phyloP scores from a whole-genome alignment of 2,329 filamentous ascomycete species.

The Lecanosticta acicola region DNA sequence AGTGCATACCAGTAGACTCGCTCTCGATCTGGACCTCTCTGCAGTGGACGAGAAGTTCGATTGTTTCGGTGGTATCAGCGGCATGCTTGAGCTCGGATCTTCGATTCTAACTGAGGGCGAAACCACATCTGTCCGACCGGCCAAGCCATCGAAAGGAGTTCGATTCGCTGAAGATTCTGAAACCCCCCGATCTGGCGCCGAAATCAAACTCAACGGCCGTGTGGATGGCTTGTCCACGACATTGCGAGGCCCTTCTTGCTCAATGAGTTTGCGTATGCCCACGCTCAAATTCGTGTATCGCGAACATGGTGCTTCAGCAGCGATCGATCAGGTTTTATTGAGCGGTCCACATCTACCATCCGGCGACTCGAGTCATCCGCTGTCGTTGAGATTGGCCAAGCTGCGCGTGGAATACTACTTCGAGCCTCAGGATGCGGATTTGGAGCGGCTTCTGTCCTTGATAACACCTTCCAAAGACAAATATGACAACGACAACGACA shows the following conservation, averaged over 20 bases:
- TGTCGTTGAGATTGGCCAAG: slow-evolving; percentile 18
- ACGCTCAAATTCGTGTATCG: slow-evolving; percentile 76
- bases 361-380: slow-evolving; percentile 36
- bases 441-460: slow-evolving; percentile 74
- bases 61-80: slow-evolving; percentile 87
- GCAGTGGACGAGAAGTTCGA: slow-evolving; percentile 78
- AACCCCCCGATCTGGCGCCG: slow-evolving; percentile 24
- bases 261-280: slow-evolving; percentile 67
- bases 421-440: slow-evolving; percentile 69
- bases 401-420: slow-evolving; percentile 68
- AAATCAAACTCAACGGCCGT: slow-evolving; percentile 65
- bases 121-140: slow-evolving; percentile 28
- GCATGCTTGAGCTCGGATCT: slow-evolving; percentile 79
- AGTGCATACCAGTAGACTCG: slow-evolving; percentile 69
- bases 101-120: slow-evolving; percentile 67
- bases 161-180: slow-evolving; percentile 48
- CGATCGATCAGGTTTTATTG: slow-evolving; percentile 69
- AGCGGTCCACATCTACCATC: slow-evolving; percentile 55
- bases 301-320: slow-evolving; percentile 64
- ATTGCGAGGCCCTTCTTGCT: slow-evolving; percentile 72
- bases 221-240: slow-evolving; percentile 71
- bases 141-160: slow-evolving; percentile 45
- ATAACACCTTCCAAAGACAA: slow-evolving; percentile 89
- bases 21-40: slow-evolving; percentile 70
- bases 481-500: slow-evolving; percentile 84